Percentiles rank a stretch among this genome's conserved stretches.
Evolutionary conservation across 257 asterid genomes (phyloP).

Genomic region (Penstemon newberryi): DNA sequence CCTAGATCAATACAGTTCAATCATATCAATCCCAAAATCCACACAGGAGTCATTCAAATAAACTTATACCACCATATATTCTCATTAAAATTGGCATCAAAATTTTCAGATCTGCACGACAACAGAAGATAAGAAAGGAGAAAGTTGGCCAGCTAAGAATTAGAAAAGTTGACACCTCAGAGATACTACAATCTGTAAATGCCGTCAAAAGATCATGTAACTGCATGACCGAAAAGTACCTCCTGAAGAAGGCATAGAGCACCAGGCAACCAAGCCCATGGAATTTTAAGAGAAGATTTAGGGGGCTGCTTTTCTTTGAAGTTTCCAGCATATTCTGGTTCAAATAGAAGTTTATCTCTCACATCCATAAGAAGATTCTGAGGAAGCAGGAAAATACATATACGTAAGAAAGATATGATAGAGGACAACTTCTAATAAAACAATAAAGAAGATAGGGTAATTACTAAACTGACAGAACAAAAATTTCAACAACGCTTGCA

Average conservation of each 20-base stretch:
- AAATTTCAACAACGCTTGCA: conserved; percentile 22
- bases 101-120: conserved; percentile 14
- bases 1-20: conserved; percentile 54
- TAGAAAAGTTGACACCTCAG: not conserved
- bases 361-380: conserved; percentile 92
- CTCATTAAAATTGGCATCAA: conserved; percentile 24
- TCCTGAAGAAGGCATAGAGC: conserved; percentile 98
- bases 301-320: conserved; percentile 81
- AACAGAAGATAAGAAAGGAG: conserved; percentile 18
- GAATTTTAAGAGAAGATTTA: conserved; percentile 75
- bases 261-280: conserved; percentile 95
- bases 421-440: conserved; percentile 14
- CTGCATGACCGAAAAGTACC: conserved; percentile 41
- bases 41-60: conserved; percentile 7
- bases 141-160: not conserved
- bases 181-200: conserved; percentile 18
- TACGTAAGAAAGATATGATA: conserved; percentile 17
- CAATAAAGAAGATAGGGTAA: conserved; percentile 3
- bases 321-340: conserved; percentile 93
- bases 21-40: conserved; percentile 31
- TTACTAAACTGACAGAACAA: not conserved
- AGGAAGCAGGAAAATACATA: conserved; percentile 23
- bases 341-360: conserved; percentile 96
- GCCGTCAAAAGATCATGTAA: conserved; percentile 24
- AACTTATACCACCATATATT: conserved; percentile 12